Evolutionary conservation across 2,329 filamentous ascomycete genomes (phyloP).

Genomic region (Exophiala oligosperma): DNA sequence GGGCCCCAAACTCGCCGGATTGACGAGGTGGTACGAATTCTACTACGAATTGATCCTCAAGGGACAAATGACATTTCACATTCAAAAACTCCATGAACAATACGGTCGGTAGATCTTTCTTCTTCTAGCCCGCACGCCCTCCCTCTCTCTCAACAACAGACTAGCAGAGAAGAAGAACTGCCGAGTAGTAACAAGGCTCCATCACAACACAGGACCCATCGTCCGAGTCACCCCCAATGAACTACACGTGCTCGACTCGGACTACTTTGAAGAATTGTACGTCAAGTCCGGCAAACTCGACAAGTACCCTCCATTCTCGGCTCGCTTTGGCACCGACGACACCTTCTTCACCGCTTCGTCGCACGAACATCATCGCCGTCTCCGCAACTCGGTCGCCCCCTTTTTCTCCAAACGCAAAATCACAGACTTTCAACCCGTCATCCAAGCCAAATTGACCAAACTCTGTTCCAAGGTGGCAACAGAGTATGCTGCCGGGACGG

Average conservation of each 20-base stretch:
- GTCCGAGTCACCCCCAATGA: slow-evolving; percentile 19
- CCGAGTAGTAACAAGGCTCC: too few species aligned
- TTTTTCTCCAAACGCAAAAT: slow-evolving; percentile 8
- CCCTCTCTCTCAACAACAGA: background rate
- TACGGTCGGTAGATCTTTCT: slow-evolving; percentile 25
- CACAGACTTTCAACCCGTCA: slow-evolving; percentile 23
- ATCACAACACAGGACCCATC: slow-evolving; percentile 13
- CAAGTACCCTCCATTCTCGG: slow-evolving; percentile 9
- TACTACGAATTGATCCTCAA: slow-evolving; percentile 30
- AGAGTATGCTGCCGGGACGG: slow-evolving; percentile 29
- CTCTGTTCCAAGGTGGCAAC: slow-evolving; percentile 25
- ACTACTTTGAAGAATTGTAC: slow-evolving; percentile 21
- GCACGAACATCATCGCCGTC: slow-evolving; percentile 1
- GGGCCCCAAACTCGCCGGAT: slow-evolving; percentile 26
- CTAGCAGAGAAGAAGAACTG: too few species aligned
- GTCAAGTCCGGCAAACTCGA: slow-evolving; percentile 10
- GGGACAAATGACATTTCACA: slow-evolving; percentile 29
- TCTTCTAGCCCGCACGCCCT: slow-evolving; percentile 14
- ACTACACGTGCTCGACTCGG: slow-evolving; percentile 18
- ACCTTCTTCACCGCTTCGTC: slow-evolving; percentile 4
- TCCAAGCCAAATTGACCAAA: slow-evolving; percentile 27
- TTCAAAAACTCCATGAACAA: slow-evolving; percentile 31
- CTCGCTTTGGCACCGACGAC: background rate
- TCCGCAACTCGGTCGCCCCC: slow-evolving; percentile 3
- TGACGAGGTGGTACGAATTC: slow-evolving; percentile 33